Evolutionary conservation across 2,329 filamentous ascomycete species (phyloP), one percentile per base, ranked within the genome.

Genomic region (Macrophomina pseudophaseolina): DNA sequence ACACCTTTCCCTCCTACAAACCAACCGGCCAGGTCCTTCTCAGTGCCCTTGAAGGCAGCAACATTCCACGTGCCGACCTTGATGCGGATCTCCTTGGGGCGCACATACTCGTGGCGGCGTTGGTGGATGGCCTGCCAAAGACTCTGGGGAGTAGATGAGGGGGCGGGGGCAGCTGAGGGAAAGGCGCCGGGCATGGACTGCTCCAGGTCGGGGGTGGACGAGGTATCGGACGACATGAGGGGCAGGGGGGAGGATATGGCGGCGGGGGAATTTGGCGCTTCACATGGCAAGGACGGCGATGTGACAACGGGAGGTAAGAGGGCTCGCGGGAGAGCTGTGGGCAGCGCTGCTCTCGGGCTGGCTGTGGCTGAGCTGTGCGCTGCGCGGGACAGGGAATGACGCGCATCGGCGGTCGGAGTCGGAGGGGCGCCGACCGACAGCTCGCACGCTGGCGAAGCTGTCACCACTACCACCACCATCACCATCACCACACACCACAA

Each of bases 1-100:
- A 94, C 79, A 5, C 91, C 92, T 73, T 91, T 87, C 16, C 90
- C 91, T 11, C 88, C 84, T 7, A 96, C 86, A 76, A 99, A 97
- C 95, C 95, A 99, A 38, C 87, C 88, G 7, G 88, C 91, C 5
- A 99, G 81, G 75, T 98, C 95, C 71, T 92, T 91, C 77, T 97
- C 93, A 0, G 93, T 93, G 30, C 91, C 93, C 12, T 91, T 88
- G 70, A 91, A 89, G 1, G 90, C 89, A 4, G 93, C 95, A 16
- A 97, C 92, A 79, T 99, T 99, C 95, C 95, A 99, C 0, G 92
- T 91, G 49, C 94, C 95, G 62, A 99, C 86, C 80, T 97, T 97
- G 78, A 99, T 87, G 70, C 89, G 90, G 71, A 97, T 87, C 60
- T 86, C 86, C 75, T 89, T 89, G 51, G 89, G 87, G 44, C 89